Percentiles rank a stretch among this genome's conserved stretches.
Evolutionary conservation across 805 yeast species (phyloP).

Genomic region (Ogataea nonfermentans): DNA sequence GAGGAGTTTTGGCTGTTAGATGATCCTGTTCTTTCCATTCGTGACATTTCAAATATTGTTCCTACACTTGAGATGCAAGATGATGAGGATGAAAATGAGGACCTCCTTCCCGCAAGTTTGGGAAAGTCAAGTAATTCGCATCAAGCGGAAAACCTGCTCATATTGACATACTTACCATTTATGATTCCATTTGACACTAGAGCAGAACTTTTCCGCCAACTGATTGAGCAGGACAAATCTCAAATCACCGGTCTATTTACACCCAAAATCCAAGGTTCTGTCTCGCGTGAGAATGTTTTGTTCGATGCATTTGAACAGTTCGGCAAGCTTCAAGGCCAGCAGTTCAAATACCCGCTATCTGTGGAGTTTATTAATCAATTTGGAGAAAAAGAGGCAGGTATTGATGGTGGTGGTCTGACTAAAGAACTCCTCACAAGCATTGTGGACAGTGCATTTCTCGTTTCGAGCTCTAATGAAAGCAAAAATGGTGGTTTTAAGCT

Average conservation of each 20-base stretch:
- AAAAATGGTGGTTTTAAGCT: slow-evolving; percentile 30
- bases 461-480: slow-evolving; percentile 27
- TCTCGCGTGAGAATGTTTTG: slow-evolving; percentile 67
- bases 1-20: slow-evolving; percentile 53
- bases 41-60: slow-evolving; percentile 22
- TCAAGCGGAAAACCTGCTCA: slow-evolving; percentile 40
- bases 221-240: slow-evolving; percentile 54
- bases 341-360: slow-evolving; percentile 56
- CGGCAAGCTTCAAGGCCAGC: slow-evolving; percentile 45
- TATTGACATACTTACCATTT: slow-evolving; percentile 70
- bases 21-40: slow-evolving; percentile 15
- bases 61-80: slow-evolving; percentile 20
- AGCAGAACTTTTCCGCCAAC: slow-evolving; percentile 65
- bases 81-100: slow-evolving; percentile 13
- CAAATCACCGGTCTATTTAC: slow-evolving; percentile 23
- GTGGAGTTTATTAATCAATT: slow-evolving; percentile 70
- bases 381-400: slow-evolving; percentile 78
- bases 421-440: slow-evolving; percentile 83
- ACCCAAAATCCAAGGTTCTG: slow-evolving; percentile 43
- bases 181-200: slow-evolving; percentile 74
- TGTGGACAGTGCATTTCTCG: slow-evolving; percentile 62
- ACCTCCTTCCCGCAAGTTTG: slow-evolving; percentile 6
- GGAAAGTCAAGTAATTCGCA: slow-evolving; percentile 18
- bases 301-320: slow-evolving; percentile 72
- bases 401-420: slow-evolving; percentile 96